Base-by-base conservation (phyloP, 2,329 filamentous ascomycete species). In the Colletotrichum sp. region DNA sequence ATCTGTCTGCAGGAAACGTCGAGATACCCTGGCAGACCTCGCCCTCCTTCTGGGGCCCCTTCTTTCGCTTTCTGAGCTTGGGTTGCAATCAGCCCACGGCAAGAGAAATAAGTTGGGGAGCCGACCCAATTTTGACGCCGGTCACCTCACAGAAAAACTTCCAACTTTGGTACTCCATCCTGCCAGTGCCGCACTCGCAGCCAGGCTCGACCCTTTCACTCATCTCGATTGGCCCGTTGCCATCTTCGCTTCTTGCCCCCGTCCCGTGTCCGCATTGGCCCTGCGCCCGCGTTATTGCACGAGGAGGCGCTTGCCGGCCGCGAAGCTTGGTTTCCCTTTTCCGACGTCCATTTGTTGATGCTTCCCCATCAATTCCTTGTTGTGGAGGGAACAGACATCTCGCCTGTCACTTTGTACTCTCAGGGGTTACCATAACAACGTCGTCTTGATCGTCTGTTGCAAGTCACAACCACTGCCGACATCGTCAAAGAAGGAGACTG, bases 211-310 rank as follows among this genome's bases (percentile, higher is more conserved):
- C 55, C 30, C 44, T 63, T 57, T 32, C 28, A 57, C 24, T 57
- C 76, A 72, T 68, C 69, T 77, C 69, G 60, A 77, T 77, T 77
- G 76, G 76, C 44, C 65, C 73, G 69, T 76, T 44, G 67, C 66
- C 52, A 57, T 18, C 73, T 60, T 77, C 60, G 69, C 69, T 60
- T 74, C 67, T 71, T 16, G 30, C 72, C 72, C 67, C 67, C 68
- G 62, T 72, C 65, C 66, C 39, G 63, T 77, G 59, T 69, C 73
- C 63, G 64, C 72, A 72, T 76, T 72, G 72, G 64, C 36, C 57
- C 32, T 62, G 52, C 21, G 26, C 57, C 24, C 72, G 64, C 68
- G 55, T 62, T 62, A 57, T 65, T 68, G 63, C 49, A 71, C 39
- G 39, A 49, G 28, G 62, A 28, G 57, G 36, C 68, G 55, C 34